Percentiles rank a stretch among this genome's conserved stretches.
Conservation (phyloP, 164 flowering plant genomes). For the Cinnamomum chago region DNA sequence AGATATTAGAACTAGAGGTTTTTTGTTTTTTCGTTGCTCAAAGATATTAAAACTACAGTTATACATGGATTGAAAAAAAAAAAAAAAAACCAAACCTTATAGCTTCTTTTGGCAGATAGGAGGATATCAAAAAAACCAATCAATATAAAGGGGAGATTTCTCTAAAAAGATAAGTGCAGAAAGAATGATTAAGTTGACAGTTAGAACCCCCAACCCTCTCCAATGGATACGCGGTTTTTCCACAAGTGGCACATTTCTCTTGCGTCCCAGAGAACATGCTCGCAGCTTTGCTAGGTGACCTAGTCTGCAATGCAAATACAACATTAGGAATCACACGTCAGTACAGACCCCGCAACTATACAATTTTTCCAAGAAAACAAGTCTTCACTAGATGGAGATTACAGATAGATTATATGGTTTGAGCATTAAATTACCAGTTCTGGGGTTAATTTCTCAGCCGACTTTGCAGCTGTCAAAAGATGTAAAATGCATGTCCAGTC, state of each 20-base stretch:
- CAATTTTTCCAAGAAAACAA: slow-evolving; percentile 1
- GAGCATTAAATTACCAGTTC: slow-evolving; percentile 59
- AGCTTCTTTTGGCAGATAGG: too few relatives aligned
- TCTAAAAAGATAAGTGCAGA: not conserved
- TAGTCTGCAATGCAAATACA: slow-evolving; percentile 52
- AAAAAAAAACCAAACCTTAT: too few relatives aligned
- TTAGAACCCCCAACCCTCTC: slow-evolving; percentile 29
- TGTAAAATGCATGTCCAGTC: slow-evolving; percentile 19
- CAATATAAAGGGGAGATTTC: not conserved
- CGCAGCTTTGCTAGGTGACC: slow-evolving; percentile 94
- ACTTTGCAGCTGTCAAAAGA: slow-evolving; percentile 62
- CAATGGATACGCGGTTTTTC: slow-evolving; percentile 92
- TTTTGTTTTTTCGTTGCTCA: too few relatives aligned
- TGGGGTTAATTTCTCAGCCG: slow-evolving; percentile 76
- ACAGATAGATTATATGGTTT: not conserved
- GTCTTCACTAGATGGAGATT: not conserved
- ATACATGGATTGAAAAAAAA: too few relatives aligned
- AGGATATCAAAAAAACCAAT: too few relatives aligned
- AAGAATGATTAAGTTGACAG: not conserved
- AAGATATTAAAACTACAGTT: not conserved
- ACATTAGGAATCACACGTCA: slow-evolving; percentile 18
- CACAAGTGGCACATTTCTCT: slow-evolving; percentile 96
- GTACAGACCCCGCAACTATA: not conserved
- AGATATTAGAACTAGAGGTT: too few relatives aligned
- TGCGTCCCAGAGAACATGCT: slow-evolving; percentile 97